phyloP scores from a whole-genome alignment of 805 yeast genomes.

The Kodamaea jinghongensis region DNA sequence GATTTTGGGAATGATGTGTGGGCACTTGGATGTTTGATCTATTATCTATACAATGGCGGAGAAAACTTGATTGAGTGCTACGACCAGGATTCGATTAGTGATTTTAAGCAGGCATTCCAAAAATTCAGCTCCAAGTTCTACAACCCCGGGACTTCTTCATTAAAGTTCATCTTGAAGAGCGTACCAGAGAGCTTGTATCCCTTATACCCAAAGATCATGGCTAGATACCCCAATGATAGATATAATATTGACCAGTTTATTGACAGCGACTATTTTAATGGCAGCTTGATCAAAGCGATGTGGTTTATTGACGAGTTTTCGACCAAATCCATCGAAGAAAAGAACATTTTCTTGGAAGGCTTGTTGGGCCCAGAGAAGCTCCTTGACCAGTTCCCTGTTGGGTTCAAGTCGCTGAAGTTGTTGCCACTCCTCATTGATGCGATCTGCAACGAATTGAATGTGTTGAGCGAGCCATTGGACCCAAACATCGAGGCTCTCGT shows the following conservation, averaged over 20 bases:
- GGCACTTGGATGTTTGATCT: constrained; percentile 76
- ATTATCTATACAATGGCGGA: constrained; percentile 60
- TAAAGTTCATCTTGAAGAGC: constrained; percentile 46
- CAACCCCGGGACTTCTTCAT: constrained; percentile 28
- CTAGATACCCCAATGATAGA: constrained; percentile 57
- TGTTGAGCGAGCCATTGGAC: constrained; percentile 18
- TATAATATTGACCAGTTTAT: constrained; percentile 63
- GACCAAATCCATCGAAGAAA: constrained; percentile 67
- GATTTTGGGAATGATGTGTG: constrained; percentile 76
- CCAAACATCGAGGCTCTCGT: constrained; percentile 39
- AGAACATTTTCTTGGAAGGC: constrained; percentile 64
- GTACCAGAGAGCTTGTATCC: constrained; percentile 57
- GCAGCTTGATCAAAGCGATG: constrained; percentile 76
- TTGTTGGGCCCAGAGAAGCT: constrained; percentile 38
- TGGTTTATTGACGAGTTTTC: constrained; percentile 80
- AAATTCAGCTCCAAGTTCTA: constrained; percentile 47
- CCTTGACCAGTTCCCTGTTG: constrained; percentile 34
- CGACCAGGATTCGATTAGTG: constrained; percentile 51
- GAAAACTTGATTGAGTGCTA: constrained; percentile 42
- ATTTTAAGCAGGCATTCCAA: constrained; percentile 55
- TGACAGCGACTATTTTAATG: constrained; percentile 74
- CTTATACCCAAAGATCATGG: constrained; percentile 51
- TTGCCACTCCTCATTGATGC: constrained; percentile 64
- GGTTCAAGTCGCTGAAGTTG: constrained; percentile 63
- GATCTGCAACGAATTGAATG: constrained; percentile 39